Evolutionary conservation across 257 asterid species (phyloP).

Genomic region (Solanum appendiculatum): DNA sequence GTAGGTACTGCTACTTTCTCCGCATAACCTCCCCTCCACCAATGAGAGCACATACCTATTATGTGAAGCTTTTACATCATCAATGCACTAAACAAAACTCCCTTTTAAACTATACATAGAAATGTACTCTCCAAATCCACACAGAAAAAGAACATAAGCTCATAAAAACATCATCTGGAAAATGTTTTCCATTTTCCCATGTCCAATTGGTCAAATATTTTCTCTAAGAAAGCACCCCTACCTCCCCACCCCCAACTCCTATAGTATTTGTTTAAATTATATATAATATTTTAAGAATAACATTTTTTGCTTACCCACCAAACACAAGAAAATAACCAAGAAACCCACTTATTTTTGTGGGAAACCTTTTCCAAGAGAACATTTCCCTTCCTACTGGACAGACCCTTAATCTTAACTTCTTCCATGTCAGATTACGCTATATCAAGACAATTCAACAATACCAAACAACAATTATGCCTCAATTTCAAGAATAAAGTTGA

Average conservation of each 20-base stretch:
- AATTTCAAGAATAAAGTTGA: background rate
- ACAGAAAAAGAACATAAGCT: background rate
- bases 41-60: conserved; percentile 80
- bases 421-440: too few species aligned
- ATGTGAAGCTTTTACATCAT: background rate
- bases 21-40: conserved; percentile 99
- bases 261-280: too few species aligned
- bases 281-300: too few species aligned
- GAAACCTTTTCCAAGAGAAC: too few species aligned
- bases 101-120: background rate
- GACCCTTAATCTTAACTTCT: background rate
- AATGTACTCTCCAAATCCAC: background rate
- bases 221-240: too few species aligned
- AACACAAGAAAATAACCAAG: too few species aligned
- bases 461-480: background rate
- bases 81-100: background rate
- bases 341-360: too few species aligned
- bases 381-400: too few species aligned
- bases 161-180: background rate
- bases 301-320: too few species aligned
- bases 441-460: background rate
- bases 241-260: too few species aligned
- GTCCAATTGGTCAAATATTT: too few species aligned
- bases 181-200: too few species aligned
- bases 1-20: conserved; percentile 86